Base-by-base conservation (phyloP, 2,329 filamentous ascomycete species). In the Fusarium lyarnte region DNA sequence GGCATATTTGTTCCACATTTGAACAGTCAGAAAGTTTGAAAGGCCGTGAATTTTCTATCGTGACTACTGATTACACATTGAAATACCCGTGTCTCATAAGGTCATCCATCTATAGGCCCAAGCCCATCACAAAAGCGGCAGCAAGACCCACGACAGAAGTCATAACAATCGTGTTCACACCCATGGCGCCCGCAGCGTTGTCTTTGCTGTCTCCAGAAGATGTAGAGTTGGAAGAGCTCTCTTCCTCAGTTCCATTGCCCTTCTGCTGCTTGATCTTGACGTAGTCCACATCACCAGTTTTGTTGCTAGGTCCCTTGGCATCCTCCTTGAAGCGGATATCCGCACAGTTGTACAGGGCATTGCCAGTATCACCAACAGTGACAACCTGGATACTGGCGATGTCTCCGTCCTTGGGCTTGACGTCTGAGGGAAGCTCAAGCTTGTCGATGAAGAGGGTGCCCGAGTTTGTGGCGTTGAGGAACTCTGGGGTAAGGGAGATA, bases 271-370 rank as follows among this genome's bases (percentile, higher is more conserved):
- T 76, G 69, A 85, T 73, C 16, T 63, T 59, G 45, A 79, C 76
- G 27, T 82, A 83, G 47, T 93, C 83, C 38, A 86, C 87, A 7
- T 78, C 76, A 1, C 79, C 75, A 27, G 47, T 76, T 69, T 79
- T 80, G 65, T 81, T 80, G 31, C 82, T 78, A 21, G 87, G 83
- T 13, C 82, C 79, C 23, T 85, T 83, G 8, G 88, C 84, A 16
- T 83, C 82, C 57, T 83, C 82, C 36, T 85, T 87, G 82, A 95
- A 91, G 31, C 88, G 90, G 73, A 94, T 88, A 76, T 95, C 92
- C 77, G 92, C 91, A 80, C 93, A 95, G 81, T 91, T 92, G 81
- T 94, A 94, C 36, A 94, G 82, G 21, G 91, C 90, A 42, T 85
- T 86, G 25, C 85, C 87, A 8, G 83, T 84, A 27, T 87, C 84